phyloP scores from a whole-genome alignment of 495 filamentous ascomycete species.

The Letharia lupina region DNA sequence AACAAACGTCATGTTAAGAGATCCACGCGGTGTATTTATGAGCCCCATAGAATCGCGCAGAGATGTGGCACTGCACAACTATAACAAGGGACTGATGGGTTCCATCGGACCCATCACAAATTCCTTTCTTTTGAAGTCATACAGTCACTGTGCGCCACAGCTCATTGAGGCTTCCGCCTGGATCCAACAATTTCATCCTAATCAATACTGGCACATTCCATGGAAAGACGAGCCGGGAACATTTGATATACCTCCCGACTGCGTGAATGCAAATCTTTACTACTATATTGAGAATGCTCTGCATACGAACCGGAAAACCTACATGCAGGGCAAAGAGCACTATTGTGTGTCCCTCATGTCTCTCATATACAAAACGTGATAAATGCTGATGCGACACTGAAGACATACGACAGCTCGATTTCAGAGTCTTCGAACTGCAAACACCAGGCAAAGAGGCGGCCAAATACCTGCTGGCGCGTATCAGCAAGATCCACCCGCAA shows the following conservation, averaged over 20 bases:
- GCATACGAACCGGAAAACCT: not conserved
- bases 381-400: not conserved
- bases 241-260: not conserved
- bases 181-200: not conserved
- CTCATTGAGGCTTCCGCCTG: not conserved
- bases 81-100: not conserved
- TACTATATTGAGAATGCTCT: not conserved
- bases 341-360: not conserved
- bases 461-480: not conserved
- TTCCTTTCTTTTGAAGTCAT: not conserved
- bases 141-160: not conserved
- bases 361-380: not conserved
- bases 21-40: not conserved
- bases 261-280: not conserved
- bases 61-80: not conserved
- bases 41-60: not conserved
- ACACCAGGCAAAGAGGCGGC: not conserved
- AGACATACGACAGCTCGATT: not conserved
- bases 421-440: not conserved
- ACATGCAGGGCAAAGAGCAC: not conserved
- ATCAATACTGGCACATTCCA: conserved; percentile 3
- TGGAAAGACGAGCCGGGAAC: not conserved
- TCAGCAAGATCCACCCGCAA: not conserved
- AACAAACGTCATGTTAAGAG: not conserved
- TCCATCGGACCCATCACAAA: not conserved